Evolutionary conservation across 495 filamentous ascomycete genomes (phyloP), one percentile per base, ranked within the genome.

Genomic region (Beverwykella pulmonaria): DNA sequence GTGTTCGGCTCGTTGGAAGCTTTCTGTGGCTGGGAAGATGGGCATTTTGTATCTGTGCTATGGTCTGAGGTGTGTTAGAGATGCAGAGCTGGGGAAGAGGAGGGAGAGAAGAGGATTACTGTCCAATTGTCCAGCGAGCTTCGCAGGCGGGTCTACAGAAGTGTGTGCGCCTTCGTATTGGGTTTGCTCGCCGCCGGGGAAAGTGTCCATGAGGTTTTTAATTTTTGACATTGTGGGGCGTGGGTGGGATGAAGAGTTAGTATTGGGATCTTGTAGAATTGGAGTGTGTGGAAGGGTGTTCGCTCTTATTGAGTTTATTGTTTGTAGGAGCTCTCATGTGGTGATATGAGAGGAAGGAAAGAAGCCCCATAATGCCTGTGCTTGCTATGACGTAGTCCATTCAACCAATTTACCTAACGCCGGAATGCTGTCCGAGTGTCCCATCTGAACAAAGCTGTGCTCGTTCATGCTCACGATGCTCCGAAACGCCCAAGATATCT

Each of bases 111-210:
- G 19, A 44, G 20, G 53, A 54, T 46, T 74, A 87, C 86, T 75
- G 34, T 84, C 83, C 47, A 89, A 69, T 71, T 89, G 86, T 25
- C 88, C 88, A 19, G 78, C 79, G 65, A 82, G 75, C 64, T 86
- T 90, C 0, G 75, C 66, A 39, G 83, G 82, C 0, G 80, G 77
- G 30, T 80, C 59, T 1, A 77, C 82, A 41, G 81, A 79, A 25
- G 75, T 78, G 14, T 79, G 71, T 30, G 83, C 83, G 30, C 82
- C 84, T 74, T 89, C 87, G 71, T 90, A 89, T 84, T 87, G 87
- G 6, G 84, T 83, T 64, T 76, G 79, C 74, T 89, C 85, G 53
- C 87, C 87, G 62, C 87, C 87, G 39, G 83, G 81, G 61, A 82
- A 82, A 36, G 82, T 87, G 67, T 88, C 83, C 77, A 88, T 80